Percentiles rank a stretch among this genome's conserved stretches.
These are phyloP conservation scores for Podila clonocystis DNA, from an alignment of 192 early-diverging fungal genomes.

Conservation along the genomic window DNA sequence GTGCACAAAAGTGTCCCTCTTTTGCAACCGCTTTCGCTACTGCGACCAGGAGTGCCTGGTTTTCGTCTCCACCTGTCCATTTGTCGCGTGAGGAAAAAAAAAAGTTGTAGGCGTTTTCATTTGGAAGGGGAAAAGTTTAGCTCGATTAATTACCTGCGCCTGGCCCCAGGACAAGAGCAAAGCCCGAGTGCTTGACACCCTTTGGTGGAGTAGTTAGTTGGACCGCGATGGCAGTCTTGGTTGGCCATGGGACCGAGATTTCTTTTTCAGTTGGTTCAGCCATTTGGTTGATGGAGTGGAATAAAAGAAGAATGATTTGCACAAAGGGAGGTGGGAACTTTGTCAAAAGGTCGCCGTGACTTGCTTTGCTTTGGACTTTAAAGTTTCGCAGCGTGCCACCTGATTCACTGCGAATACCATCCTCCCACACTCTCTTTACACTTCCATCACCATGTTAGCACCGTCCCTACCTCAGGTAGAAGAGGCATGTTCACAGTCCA, in stretches of 20 bases:
- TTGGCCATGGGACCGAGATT: conserved; percentile 32
- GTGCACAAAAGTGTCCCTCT: conserved; percentile 40
- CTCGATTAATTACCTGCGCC: conserved; percentile 20
- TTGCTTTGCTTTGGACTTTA: no score
- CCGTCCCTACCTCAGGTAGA: conserved; percentile 44
- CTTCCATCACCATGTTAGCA: conserved; percentile 21
- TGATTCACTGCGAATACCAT: no score
- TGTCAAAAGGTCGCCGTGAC: no score
- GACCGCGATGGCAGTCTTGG: conserved; percentile 37
- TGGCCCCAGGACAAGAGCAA: conserved; percentile 35
- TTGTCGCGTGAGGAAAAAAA: no score
- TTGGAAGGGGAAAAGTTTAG: background rate
- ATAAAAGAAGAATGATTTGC: background rate
- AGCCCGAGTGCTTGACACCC: conserved; percentile 27
- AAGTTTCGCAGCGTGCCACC: no score
- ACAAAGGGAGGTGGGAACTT: no score
- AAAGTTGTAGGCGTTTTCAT: background rate
- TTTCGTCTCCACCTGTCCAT: conserved; percentile 35
- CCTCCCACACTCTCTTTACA: background rate
- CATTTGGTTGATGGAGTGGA: conserved; percentile 7
- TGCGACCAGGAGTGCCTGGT: conserved; percentile 19
- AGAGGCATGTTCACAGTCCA: conserved; percentile 28
- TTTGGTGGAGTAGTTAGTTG: conserved; percentile 25
- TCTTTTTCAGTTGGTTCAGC: conserved; percentile 33
- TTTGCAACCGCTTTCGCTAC: conserved; percentile 27